These are phyloP conservation scores for Acanthamoeba healyi DNA, from an alignment of 208 protist genomes.

Conservation along the genomic window DNA sequence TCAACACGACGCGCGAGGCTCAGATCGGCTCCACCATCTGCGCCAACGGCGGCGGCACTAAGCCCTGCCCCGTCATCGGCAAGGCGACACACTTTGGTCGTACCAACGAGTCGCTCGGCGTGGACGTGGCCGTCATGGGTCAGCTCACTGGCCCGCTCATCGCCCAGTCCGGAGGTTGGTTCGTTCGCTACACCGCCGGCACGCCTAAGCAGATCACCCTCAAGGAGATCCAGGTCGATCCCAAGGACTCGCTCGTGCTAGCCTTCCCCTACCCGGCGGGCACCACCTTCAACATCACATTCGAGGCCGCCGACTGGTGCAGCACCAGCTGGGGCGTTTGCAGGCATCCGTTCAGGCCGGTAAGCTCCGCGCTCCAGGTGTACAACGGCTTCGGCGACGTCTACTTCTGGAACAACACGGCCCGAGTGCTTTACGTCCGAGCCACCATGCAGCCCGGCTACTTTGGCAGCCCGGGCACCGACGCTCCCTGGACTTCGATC, in stretches of 20 bases:
- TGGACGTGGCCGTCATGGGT: not conserved
- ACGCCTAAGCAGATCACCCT: conserved; percentile 27
- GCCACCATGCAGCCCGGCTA: conserved; percentile 21
- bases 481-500: not conserved
- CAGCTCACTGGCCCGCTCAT: not conserved
- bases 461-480: not conserved
- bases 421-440: not conserved
- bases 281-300: conserved; percentile 20
- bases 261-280: conserved; percentile 33
- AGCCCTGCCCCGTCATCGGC: not conserved
- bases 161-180: not conserved
- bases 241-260: conserved; percentile 2
- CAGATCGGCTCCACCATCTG: conserved; percentile 14
- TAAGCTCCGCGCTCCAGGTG: not conserved
- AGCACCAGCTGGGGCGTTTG: not conserved
- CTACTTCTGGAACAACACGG: conserved; percentile 16
- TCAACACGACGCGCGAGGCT: not conserved
- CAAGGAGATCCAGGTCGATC: not conserved
- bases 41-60: not conserved
- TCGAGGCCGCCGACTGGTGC: conserved; percentile 1
- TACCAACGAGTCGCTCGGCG: conserved; percentile 19
- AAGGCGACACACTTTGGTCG: conserved; percentile 13
- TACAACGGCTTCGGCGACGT: conserved; percentile 32
- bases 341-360: not conserved
- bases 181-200: conserved; percentile 18